Percentiles rank a stretch among this genome's conserved stretches.
These are phyloP conservation scores for Xylaria cubensis DNA, from an alignment of 495 filamentous ascomycete genomes.

Conservation along the genomic window DNA sequence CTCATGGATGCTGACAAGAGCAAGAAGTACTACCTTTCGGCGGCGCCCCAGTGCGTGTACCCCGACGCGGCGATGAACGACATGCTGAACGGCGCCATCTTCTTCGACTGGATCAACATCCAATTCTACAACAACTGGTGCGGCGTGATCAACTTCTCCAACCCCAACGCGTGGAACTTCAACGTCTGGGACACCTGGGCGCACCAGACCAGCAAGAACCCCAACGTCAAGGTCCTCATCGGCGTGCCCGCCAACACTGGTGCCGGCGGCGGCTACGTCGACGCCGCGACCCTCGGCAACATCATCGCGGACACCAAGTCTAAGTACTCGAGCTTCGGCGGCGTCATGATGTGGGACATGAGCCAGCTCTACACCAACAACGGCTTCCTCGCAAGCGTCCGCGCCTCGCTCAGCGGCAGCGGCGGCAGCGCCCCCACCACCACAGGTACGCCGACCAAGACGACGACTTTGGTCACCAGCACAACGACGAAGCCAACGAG, in stretches of 20 bases:
- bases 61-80: constrained; percentile 67
- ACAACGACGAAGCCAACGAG: background rate
- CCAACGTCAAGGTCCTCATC: constrained; percentile 67
- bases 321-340: constrained; percentile 66
- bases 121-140: constrained; percentile 77
- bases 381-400: constrained; percentile 60
- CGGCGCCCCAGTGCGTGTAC: constrained; percentile 71
- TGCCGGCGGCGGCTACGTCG: constrained; percentile 65
- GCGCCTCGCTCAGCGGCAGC: constrained; percentile 33
- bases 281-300: constrained; percentile 49
- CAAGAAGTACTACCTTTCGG: constrained; percentile 66
- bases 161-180: constrained; percentile 71
- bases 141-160: constrained; percentile 61
- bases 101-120: constrained; percentile 70
- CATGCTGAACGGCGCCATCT: constrained; percentile 58
- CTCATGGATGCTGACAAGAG: constrained; percentile 57
- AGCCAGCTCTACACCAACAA: constrained; percentile 64
- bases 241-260: constrained; percentile 69
- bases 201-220: constrained; percentile 64
- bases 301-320: constrained; percentile 58
- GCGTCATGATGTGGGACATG: constrained; percentile 77
- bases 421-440: constrained; percentile 19
- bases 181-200: constrained; percentile 76
- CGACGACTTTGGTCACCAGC: constrained; percentile 24
- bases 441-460: constrained; percentile 27